phyloP scores from a whole-genome alignment of 2,329 filamentous ascomycete species.

The Penicillium verrucosum region DNA sequence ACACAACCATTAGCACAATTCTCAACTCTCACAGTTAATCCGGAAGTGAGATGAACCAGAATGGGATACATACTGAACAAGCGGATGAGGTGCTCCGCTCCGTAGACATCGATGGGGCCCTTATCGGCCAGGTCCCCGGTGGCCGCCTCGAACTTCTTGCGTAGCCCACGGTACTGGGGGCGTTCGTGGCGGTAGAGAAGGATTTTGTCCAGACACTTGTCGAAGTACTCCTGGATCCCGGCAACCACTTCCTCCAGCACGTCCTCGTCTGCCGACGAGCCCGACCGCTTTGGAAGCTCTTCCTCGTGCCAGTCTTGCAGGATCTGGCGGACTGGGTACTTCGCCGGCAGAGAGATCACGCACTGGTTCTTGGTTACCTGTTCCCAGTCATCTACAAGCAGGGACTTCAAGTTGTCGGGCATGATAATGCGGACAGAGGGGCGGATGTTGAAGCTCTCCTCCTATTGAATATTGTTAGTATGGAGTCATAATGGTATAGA shows the following conservation, averaged over 20 bases:
- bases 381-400: conserved; percentile 98
- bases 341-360: conserved; percentile 78
- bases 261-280: conserved; percentile 62
- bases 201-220: conserved; percentile 81
- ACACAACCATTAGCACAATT: not conserved
- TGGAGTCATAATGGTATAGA: not conserved
- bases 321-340: conserved; percentile 70
- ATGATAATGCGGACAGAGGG: conserved; percentile 83
- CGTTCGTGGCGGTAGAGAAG: conserved; percentile 93
- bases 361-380: conserved; percentile 95
- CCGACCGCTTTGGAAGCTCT: conserved; percentile 66
- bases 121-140: conserved; percentile 67
- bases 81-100: conserved; percentile 84
- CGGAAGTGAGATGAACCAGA: not conserved
- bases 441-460: conserved; percentile 79
- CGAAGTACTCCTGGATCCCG: conserved; percentile 90
- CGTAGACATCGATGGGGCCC: conserved; percentile 76
- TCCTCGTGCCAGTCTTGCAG: conserved; percentile 74
- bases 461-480: conserved; percentile 52
- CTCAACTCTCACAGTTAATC: not conserved
- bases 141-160: conserved; percentile 64
- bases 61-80: conserved; percentile 67
- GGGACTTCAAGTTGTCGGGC: conserved; percentile 83
- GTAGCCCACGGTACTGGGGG: conserved; percentile 76
- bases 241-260: conserved; percentile 85